phyloP scores from a whole-genome alignment of 78 protist species.

The Dictyostelium citrinum region DNA sequence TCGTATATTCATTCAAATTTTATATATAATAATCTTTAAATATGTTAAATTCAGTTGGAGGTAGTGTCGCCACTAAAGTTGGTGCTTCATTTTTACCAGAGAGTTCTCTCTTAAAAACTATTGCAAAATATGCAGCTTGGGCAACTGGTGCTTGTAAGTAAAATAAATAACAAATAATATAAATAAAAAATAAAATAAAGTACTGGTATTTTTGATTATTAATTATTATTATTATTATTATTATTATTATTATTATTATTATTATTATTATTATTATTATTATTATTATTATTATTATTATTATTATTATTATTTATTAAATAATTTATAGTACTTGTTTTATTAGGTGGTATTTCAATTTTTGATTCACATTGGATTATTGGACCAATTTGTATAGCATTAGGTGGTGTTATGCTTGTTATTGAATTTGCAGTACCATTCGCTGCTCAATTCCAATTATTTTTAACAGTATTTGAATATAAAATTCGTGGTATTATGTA shows the following conservation, averaged over 20 bases:
- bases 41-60: slow-evolving; percentile 4
- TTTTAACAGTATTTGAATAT: slow-evolving; percentile 36
- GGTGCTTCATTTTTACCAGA: slow-evolving; percentile 43
- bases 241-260: too few relatives aligned
- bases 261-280: too few relatives aligned
- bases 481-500: slow-evolving; percentile 41
- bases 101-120: not conserved
- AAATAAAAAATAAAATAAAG: not conserved
- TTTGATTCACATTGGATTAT: slow-evolving; percentile 33
- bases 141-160: slow-evolving; percentile 43
- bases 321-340: slow-evolving; percentile 4
- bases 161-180: too few relatives aligned
- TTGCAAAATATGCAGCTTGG: slow-evolving; percentile 2
- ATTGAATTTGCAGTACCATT: slow-evolving; percentile 19
- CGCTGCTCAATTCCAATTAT: not conserved
- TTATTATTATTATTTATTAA: too few relatives aligned
- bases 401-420: slow-evolving; percentile 49
- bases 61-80: slow-evolving; percentile 1
- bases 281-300: too few relatives aligned
- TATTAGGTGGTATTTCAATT: slow-evolving; percentile 45
- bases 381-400: slow-evolving; percentile 57
- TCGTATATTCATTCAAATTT: not conserved
- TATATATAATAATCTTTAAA: not conserved
- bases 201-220: too few relatives aligned
- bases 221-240: not conserved